These are phyloP conservation scores for Lithospermum erythrorhizon DNA, from an alignment of 257 asterid species.

Conservation along the genomic window DNA sequence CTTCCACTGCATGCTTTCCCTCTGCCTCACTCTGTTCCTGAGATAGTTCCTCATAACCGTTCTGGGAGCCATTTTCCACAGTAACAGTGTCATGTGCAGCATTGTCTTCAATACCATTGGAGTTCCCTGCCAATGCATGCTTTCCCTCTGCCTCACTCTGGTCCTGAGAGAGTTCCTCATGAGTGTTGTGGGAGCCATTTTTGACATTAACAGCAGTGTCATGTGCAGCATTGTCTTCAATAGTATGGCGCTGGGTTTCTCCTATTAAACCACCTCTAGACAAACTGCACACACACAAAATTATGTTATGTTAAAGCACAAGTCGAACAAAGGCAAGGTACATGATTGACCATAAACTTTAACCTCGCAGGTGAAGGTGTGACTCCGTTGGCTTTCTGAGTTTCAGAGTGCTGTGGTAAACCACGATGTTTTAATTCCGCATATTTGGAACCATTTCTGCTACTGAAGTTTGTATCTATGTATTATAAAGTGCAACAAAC, in stretches of 20 bases:
- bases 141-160: no score
- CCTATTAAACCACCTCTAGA: constrained; percentile 16
- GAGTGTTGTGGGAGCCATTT: no score
- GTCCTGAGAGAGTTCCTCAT: no score
- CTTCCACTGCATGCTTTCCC: no score
- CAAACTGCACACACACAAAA: constrained; percentile 23
- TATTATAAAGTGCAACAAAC: background rate
- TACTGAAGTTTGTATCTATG: constrained; percentile 20
- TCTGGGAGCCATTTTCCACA: constrained; percentile 19
- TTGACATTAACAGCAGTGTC: no score
- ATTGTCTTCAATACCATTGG: constrained; percentile 52
- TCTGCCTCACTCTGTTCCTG: constrained; percentile 17
- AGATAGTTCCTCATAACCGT: constrained; percentile 26
- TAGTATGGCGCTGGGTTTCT: constrained; percentile 17
- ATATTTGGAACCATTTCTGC: constrained; percentile 20
- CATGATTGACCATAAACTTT: background rate
- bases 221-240: constrained; percentile 8
- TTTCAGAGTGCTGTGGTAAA: constrained; percentile 1
- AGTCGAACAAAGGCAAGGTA: background rate
- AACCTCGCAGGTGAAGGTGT: constrained; percentile 41
- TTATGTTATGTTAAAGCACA: constrained; percentile 4
- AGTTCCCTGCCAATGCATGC: no score
- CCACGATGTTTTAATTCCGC: constrained; percentile 15
- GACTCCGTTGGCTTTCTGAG: constrained; percentile 24
- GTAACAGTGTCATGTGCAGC: constrained; percentile 25